Evolutionary conservation across 2,329 filamentous ascomycete species (phyloP), one percentile per base, ranked within the genome.

Genomic region (Exserohilum rostratum): DNA sequence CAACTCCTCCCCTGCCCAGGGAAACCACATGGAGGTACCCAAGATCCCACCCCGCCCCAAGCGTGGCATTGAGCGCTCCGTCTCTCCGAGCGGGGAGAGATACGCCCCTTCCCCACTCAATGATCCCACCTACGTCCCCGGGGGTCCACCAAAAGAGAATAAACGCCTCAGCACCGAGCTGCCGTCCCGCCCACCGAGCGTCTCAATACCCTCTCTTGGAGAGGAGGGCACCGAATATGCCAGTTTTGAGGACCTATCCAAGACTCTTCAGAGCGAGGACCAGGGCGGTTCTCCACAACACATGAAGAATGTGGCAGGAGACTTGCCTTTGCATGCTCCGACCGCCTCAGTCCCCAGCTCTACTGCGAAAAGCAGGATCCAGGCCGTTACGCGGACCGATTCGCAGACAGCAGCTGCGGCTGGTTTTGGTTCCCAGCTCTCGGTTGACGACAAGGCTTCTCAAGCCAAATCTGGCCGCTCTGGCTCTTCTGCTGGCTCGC

Each of bases 211-310:
- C 13, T 90, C 90, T 1, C 83, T 96, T 50, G 93, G 93, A 53
- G 88, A 97, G 72, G 93, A 97, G 78, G 93, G 93, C 59, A 86
- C 83, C 64, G 93, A 97, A 78, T 97, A 97, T 77, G 90, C 86
- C 47, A 88, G 85, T 67, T 78, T 86, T 64, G 77, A 83, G 13
- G 71, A 74, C 46, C 62, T 75, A 31, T 70, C 67, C 42, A 70
- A 67, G 52, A 71, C 71, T 3, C 66, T 69, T 58, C 65, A 69
- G 3, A 61, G 62, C 22, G 74, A 69, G 52, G 70, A 51, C 30
- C 70, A 64, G 51, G 66, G 61, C 31, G 62, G 56, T 30, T 82
- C 84, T 5, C 86, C 89, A 9, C 83, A 89, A 67, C 88, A 95
- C 74, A 93, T 88, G 17, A 87, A 90, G 68, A 91, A 88, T 65